Conservation (phyloP, 345 rosid species). For the Populus alba region DNA sequence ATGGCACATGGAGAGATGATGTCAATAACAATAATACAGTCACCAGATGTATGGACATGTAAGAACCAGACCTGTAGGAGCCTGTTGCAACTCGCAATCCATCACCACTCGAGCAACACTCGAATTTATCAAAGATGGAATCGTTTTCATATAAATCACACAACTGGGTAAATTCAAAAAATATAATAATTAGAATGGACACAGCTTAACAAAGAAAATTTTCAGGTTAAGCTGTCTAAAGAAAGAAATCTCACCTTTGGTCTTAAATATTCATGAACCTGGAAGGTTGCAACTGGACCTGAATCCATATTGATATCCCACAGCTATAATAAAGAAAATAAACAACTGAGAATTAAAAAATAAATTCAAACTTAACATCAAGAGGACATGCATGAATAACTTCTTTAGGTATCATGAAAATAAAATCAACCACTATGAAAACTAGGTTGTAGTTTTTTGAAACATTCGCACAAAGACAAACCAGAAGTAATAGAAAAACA, state of each 20-base stretch:
- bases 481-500: not conserved
- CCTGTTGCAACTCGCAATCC: constrained; percentile 93
- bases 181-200: constrained; percentile 14
- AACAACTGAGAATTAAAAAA: not conserved
- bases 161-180: constrained; percentile 49
- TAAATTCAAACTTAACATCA: not conserved
- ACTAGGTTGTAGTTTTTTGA: no score
- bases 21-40: constrained; percentile 5
- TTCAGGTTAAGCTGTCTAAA: not conserved
- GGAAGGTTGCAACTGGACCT: constrained; percentile 83
- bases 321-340: constrained; percentile 30
- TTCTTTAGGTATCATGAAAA: not conserved
- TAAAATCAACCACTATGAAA: not conserved
- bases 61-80: constrained; percentile 74
- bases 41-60: constrained; percentile 1
- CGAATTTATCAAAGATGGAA: constrained; percentile 96
- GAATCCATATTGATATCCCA: constrained; percentile 95
- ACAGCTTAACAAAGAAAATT: not conserved
- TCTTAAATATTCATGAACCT: constrained; percentile 75
- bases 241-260: constrained; percentile 54
- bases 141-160: constrained; percentile 98
- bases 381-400: not conserved
- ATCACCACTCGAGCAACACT: constrained; percentile 94
- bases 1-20: constrained; percentile 18
- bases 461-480: not conserved